These are phyloP conservation scores for Penicillium alfredii DNA, from an alignment of 495 filamentous ascomycete genomes.

Conservation along the genomic window DNA sequence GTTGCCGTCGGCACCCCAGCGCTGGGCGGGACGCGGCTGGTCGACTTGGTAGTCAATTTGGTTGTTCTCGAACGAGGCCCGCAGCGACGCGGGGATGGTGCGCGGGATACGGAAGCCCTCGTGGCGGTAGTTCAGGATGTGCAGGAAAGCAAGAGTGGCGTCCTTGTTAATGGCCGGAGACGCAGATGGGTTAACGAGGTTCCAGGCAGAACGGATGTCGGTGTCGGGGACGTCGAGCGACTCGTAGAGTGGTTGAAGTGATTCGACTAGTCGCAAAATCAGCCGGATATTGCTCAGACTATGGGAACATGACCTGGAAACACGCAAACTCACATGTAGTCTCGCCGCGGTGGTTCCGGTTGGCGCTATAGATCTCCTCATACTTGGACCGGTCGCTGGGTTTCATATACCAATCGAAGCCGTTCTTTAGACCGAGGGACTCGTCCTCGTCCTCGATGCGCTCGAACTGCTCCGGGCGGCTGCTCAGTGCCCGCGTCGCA, in stretches of 20 bases:
- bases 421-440: conserved; percentile 78
- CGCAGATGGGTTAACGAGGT: conserved; percentile 87
- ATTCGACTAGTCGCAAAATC: conserved; percentile 51
- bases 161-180: conserved; percentile 82
- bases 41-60: conserved; percentile 94
- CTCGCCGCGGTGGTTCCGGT: conserved; percentile 77
- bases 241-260: conserved; percentile 78
- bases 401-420: conserved; percentile 99
- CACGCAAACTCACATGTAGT: conserved; percentile 70
- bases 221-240: conserved; percentile 94
- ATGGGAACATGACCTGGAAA: too few species aligned
- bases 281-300: neutral
- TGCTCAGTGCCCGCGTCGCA: conserved; percentile 74
- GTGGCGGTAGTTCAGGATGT: conserved; percentile 90
- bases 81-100: conserved; percentile 81
- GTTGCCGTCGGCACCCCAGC: conserved; percentile 63
- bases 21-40: conserved; percentile 54
- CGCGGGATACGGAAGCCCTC: conserved; percentile 93
- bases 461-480: conserved; percentile 72
- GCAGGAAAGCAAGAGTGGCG: conserved; percentile 86
- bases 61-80: conserved; percentile 87
- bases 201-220: conserved; percentile 91
- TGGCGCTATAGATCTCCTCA: conserved; percentile 90
- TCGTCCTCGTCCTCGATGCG: conserved; percentile 70
- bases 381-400: conserved; percentile 86